A percentile compares a stretch with the other conserved stretches of the same genome.
These are phyloP conservation scores for Leucoagaricus sp. DNA, from an alignment of 1,284 basidiomycete genomes.

Conservation along the genomic window DNA sequence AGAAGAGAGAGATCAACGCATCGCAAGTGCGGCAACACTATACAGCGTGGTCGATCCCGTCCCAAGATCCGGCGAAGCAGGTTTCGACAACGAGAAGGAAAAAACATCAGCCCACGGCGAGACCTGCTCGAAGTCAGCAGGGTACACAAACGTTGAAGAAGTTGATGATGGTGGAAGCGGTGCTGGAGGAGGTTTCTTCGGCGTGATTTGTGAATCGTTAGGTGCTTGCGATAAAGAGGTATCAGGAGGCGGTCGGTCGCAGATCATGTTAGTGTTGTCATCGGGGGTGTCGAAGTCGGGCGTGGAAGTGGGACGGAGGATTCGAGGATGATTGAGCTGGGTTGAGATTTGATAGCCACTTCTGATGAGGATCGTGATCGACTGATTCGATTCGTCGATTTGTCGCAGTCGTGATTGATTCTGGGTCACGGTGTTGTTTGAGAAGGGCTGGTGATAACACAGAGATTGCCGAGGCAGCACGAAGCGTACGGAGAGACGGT, in stretches of 20 bases:
- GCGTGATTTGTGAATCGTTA: not conserved
- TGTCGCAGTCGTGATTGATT: not conserved
- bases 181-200: not conserved
- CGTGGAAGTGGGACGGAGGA: conserved; percentile 22
- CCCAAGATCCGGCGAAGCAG: not conserved
- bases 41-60: not conserved
- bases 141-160: not conserved
- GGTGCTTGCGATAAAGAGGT: not conserved
- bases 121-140: conserved; percentile 1
- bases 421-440: not conserved
- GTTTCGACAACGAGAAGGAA: conserved; percentile 6
- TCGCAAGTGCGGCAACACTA: not conserved
- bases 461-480: too few relatives aligned
- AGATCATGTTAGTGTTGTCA: too few relatives aligned
- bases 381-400: not conserved
- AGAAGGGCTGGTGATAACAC: not conserved
- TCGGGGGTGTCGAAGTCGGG: conserved; percentile 15
- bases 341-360: conserved; percentile 30
- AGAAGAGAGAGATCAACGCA: not conserved
- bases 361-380: conserved; percentile 28
- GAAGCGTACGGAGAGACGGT: conserved; percentile 29
- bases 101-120: conserved; percentile 28
- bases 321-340: conserved; percentile 22
- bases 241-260: too few relatives aligned
- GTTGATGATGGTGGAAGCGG: not conserved